Evolutionary conservation across 805 yeast species (phyloP), one percentile per base, ranked within the genome.

Genomic region (Ogataea siamensis): DNA sequence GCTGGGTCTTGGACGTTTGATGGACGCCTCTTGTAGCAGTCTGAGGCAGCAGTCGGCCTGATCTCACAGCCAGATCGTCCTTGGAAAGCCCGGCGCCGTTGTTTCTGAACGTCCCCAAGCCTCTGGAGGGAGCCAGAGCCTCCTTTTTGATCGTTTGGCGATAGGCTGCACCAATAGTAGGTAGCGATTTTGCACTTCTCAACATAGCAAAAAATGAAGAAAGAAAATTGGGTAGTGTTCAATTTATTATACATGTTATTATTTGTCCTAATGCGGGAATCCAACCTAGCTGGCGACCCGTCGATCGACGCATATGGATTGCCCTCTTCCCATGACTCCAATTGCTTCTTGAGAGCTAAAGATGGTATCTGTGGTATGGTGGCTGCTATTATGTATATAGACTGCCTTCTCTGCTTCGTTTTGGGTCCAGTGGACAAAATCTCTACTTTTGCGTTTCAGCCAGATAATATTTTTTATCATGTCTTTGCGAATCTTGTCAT

Each of bases 131-230:
- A 24, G 35, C 10, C 5, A 32, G 26, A 22, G 28, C 18, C 33
- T 45, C 50, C 7, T 40, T 40, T 15, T 40, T 47, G 7, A 51
- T 22, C 8, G 56, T 44, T 29, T 54, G 61, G 30, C 55, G 55
- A 36, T 47, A 54, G 9, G 58, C 50, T 8, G 54, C 44, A 27
- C 64, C 50, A 30, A 62, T 49, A 4, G 61, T 48, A 9, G 66
- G 66, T 17, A 61, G 42, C 13, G 65, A 61, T 47, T 56, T 58
- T 12, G 58, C 64, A 7, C 54, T 46, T 59, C 65, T 61, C n/a
- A 62, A 45, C 60, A 58, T 57, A 31, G 41, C 33, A 32, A 38
- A 20, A 12, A 13, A 31, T 22, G 10, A 16, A 31, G 32, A 21
- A 31, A 23, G 25, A 28, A 7, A 26, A 18, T 19, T 20, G 23